Base-by-base conservation (phyloP, 1,284 basidiomycete genomes). In the Phellopilus nigrolimitatus region DNA sequence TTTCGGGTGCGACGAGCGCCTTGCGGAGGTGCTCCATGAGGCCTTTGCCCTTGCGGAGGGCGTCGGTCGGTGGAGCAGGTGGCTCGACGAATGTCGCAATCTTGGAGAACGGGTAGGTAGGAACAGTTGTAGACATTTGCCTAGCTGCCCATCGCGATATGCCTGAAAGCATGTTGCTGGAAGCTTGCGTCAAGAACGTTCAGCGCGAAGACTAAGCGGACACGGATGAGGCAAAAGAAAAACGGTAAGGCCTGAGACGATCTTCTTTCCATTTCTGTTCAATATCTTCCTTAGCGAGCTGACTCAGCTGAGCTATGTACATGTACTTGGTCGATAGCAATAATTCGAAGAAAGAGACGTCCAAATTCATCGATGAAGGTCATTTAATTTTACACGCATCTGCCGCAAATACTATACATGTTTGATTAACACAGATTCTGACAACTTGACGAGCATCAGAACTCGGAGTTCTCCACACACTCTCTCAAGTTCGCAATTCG, bases 1-100 rank as follows among this genome's bases (percentile, higher is more conserved):
- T 87, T 60, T 84, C 79, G 47, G 81, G 77, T 22, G 80, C 73
- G 19, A 79, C 79, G 12, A 91, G 76, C 9, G 76, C 75, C 58
- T 80, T 75, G 56, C 77, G 78, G 53, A 94, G 73, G 68, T 89
- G 80, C 31, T 78, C 70, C 80, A 94, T 89, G 48, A 94, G 75
- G 25, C 85, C 86, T 67, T 84, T 85, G 66, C 91, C 91, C 58
- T 78, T 66, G 7, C 71, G 72, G 25, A 90, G 73, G 34, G 72
- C 64, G 39, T 66, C 60, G 61, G 72, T 60, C 17, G 75, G 69
- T 9, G 72, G 62, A 21, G 71, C 60, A 33, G 70, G 63, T 7
- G 80, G 71, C 9, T 73, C 65, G 0, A 78, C 66, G 8, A 76
- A 77, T 40, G 81, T 70, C 41, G 83, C 71, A 34, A 80, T 87